phyloP scores from a whole-genome alignment of 176 grass and related monocot species.

The Eremochloa ophiuroides region DNA sequence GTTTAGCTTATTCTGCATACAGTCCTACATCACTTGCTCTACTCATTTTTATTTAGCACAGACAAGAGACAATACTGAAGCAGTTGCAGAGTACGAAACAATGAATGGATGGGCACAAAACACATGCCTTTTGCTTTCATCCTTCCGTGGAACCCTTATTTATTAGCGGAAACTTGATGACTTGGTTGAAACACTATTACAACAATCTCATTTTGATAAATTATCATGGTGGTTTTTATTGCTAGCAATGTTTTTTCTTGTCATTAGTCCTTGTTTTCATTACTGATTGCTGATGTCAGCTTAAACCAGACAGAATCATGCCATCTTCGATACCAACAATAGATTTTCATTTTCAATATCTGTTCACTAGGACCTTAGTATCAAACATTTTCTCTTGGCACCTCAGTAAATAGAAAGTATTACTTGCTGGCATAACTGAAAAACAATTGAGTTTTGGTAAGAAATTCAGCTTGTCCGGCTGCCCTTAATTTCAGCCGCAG shows the following conservation, averaged over 20 bases:
- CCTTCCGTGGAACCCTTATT: neutral
- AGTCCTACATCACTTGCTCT: neutral
- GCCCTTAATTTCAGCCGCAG: too few species aligned
- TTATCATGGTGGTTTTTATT: neutral
- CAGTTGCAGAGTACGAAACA: neutral
- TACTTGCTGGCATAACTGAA: neutral
- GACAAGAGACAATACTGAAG: neutral
- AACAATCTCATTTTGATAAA: neutral
- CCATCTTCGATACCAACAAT: neutral
- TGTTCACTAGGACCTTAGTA: neutral
- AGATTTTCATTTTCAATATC: neutral
- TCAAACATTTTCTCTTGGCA: neutral
- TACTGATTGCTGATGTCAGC: neutral
- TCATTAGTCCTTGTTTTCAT: neutral
- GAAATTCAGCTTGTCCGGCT: too few species aligned
- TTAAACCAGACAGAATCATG: neutral
- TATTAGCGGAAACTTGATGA: conserved; percentile 2
- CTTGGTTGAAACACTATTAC: neutral
- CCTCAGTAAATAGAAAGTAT: neutral
- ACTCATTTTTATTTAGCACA: conserved; percentile 7
- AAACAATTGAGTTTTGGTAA: neutral
- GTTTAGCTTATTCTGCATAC: conserved; percentile 4
- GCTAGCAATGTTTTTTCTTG: neutral
- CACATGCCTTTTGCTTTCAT: neutral
- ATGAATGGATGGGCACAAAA: neutral